Base-by-base conservation (phyloP, 1,284 basidiomycete genomes). In the Microbotryum lychnidis-dioicae region DNA sequence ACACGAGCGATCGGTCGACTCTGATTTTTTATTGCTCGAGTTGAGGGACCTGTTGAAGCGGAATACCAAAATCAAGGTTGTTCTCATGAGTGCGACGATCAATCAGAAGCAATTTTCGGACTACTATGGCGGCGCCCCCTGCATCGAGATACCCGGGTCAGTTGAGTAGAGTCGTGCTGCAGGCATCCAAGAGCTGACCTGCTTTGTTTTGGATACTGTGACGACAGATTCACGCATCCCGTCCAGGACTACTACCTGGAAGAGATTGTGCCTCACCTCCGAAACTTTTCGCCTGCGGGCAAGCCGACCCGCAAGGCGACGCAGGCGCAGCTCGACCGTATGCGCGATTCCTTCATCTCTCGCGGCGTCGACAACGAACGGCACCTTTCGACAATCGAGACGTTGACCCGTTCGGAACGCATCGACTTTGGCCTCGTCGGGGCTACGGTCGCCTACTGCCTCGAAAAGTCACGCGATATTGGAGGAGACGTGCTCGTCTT, bases 21-120 rank as follows among this genome's bases (percentile, higher is more conserved):
- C 87, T 16, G 92, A 97, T 75, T 86, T 97, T 69, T 77, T 97
- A 49, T 80, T 97, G 1, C 82, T 96, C n/a, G 86, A 94, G 72
- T 78, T 83, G 31, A 84, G 86, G 63, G 87, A 91, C 69, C 77
- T 96, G 12, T 76, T 97, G 52, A 78, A 79, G 63, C 79, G 75
- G n/a, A 87, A 92, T 70, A 77, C 79, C 46, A 81, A 75, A 8
- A 81, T 97, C 72, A 92, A 89, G 74, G 82, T 93, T n/a, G 76
- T 91, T 33, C 80, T 90, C 60, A 72, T 72, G 71, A 67, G 62
- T 56, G 91, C 91, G 1, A 93, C 91, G 0, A 91, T 93, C 76
- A 91, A 93, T 70, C 87, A 91, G 65, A 80, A 89, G 69, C 83
- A 82, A 25, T 94, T 94, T 70, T 76, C 84, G 54, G 80, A 83